Evolutionary conservation across 2,329 filamentous ascomycete genomes (phyloP).

Genomic region (Cordyceps tenuipes): DNA sequence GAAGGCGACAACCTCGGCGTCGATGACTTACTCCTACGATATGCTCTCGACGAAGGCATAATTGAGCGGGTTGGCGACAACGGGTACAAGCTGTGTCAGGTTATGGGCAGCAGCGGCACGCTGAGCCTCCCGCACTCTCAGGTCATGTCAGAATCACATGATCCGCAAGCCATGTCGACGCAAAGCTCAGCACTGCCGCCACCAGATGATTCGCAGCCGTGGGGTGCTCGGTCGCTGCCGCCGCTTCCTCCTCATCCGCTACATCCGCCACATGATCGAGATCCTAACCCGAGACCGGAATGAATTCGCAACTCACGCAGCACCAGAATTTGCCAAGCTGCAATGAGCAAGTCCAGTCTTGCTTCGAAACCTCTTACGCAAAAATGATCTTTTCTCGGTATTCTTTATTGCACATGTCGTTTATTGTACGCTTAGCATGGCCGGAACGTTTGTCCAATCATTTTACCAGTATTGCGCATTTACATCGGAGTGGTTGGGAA

Average conservation of each 20-base stretch:
- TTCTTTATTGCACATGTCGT: not conserved
- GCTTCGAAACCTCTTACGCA: not conserved
- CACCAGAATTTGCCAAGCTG: not conserved
- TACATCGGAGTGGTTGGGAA: slow-evolving; percentile 1
- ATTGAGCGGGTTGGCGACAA: slow-evolving; percentile 44
- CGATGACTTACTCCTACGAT: slow-evolving; percentile 49
- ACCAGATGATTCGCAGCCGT: not conserved
- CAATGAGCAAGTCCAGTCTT: not conserved
- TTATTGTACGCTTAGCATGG: not conserved
- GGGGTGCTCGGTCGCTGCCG: not conserved
- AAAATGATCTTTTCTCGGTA: not conserved
- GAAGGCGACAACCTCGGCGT: slow-evolving; percentile 50
- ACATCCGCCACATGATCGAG: not conserved
- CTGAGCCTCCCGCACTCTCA: slow-evolving; percentile 8
- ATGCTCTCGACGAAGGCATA: slow-evolving; percentile 56
- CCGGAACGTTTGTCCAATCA: not conserved
- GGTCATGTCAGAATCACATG: slow-evolving; percentile 22
- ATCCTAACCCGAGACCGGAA: not conserved
- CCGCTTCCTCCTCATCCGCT: not conserved
- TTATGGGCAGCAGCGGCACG: slow-evolving; percentile 14
- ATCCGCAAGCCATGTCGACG: slow-evolving; percentile 3
- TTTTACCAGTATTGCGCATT: not conserved
- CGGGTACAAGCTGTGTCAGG: slow-evolving; percentile 5
- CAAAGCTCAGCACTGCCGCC: not conserved
- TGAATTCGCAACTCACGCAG: not conserved